These are phyloP conservation scores for Cercophora newfieldiana DNA, from an alignment of 495 filamentous ascomycete species.

Conservation along the genomic window DNA sequence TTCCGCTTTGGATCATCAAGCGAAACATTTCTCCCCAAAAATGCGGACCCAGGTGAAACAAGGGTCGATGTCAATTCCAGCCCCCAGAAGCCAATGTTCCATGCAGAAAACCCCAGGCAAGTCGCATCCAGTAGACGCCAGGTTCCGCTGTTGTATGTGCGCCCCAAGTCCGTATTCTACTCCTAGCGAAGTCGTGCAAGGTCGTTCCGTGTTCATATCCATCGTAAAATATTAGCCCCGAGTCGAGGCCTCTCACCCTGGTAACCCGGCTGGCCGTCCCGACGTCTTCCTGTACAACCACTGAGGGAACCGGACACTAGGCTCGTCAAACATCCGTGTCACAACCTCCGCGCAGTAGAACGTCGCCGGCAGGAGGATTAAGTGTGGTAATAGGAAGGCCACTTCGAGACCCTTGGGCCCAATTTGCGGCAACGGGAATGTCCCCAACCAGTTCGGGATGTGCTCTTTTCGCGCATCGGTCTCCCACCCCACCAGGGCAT, in stretches of 20 bases:
- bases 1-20: not conserved
- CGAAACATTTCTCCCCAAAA: not conserved
- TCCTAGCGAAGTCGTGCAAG: not conserved
- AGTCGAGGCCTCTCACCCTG: conserved; percentile 15
- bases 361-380: conserved; percentile 57
- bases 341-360: conserved; percentile 58
- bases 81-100: not conserved
- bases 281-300: conserved; percentile 51
- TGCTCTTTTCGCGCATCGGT: conserved; percentile 37
- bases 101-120: too few species aligned
- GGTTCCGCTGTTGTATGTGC: not conserved
- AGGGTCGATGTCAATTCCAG: not conserved
- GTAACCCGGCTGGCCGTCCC: conserved; percentile 9
- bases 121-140: not conserved
- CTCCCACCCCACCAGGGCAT: conserved; percentile 54
- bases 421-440: conserved; percentile 46
- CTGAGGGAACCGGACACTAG: conserved; percentile 51
- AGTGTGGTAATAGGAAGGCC: conserved; percentile 52
- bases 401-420: conserved; percentile 58
- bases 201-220: not conserved
- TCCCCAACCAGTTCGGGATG: conserved; percentile 47
- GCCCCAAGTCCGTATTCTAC: not conserved
- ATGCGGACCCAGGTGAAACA: not conserved
- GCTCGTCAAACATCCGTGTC: conserved; percentile 57
- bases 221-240: not conserved